Evolutionary conservation across 2,329 filamentous ascomycete species (phyloP).

Genomic region (Xylaria sp.): DNA sequence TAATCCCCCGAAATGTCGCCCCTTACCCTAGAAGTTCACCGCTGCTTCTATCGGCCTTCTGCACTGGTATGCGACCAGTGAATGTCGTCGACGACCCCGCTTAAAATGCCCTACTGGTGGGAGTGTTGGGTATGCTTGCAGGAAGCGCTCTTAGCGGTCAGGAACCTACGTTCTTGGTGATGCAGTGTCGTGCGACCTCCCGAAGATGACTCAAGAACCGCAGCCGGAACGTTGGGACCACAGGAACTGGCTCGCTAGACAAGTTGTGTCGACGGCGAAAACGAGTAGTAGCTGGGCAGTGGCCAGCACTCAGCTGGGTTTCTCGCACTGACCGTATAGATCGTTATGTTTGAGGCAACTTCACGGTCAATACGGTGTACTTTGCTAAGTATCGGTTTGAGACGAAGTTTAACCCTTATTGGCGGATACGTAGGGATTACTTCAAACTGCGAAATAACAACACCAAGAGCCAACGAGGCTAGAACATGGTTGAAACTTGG

Average conservation of each 20-base stretch:
- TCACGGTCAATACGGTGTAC: constrained; percentile 19
- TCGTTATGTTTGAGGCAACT: constrained; percentile 27
- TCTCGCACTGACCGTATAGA: background rate
- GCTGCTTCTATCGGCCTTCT: constrained; percentile 45
- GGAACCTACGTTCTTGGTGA: constrained; percentile 48
- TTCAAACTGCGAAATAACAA: constrained; percentile 12
- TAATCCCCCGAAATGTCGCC: constrained; percentile 32
- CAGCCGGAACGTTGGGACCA: constrained; percentile 37
- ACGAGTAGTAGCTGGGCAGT: constrained; percentile 16
- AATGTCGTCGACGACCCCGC: constrained; percentile 45
- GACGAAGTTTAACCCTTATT: constrained; percentile 10
- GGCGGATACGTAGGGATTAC: constrained; percentile 2
- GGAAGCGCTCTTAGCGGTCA: constrained; percentile 47
- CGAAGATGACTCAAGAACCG: constrained; percentile 49
- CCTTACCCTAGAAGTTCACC: constrained; percentile 42
- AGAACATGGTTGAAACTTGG: constrained; percentile 13
- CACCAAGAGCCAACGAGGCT: constrained; percentile 23
- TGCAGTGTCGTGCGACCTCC: constrained; percentile 50
- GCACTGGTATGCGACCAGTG: constrained; percentile 39
- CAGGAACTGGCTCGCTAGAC: constrained; percentile 37
- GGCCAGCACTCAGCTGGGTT: constrained; percentile 11
- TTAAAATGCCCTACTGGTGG: constrained; percentile 34
- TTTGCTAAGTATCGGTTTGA: constrained; percentile 10
- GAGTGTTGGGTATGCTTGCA: constrained; percentile 50
- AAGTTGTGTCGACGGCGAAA: constrained; percentile 18